phyloP scores from a whole-genome alignment of 305 asterid species.

The Fraxinus nigra region DNA sequence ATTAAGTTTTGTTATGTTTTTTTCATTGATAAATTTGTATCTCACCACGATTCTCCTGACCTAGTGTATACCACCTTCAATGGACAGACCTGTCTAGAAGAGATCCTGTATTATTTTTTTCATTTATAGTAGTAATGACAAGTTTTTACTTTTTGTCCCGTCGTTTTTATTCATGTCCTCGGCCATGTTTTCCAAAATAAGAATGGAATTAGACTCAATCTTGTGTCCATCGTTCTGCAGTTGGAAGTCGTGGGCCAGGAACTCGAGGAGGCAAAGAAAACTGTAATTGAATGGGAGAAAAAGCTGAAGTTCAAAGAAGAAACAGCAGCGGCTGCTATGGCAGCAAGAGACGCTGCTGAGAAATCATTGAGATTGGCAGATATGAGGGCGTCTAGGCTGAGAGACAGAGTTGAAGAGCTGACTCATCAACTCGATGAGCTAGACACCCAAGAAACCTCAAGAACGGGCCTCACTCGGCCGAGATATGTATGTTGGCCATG shows the following conservation, averaged over 20 bases:
- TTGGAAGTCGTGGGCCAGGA: slow-evolving; percentile 64
- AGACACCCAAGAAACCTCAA: slow-evolving; percentile 54
- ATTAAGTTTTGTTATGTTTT: background rate
- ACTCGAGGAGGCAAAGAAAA: slow-evolving; percentile 79
- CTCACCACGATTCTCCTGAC: background rate
- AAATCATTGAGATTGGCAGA: slow-evolving; percentile 87
- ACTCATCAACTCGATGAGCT: slow-evolving; percentile 82
- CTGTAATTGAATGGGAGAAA: slow-evolving; percentile 66
- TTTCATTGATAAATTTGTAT: background rate
- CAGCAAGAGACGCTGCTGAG: slow-evolving; percentile 96
- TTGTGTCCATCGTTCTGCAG: slow-evolving; percentile 40
- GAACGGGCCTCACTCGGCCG: slow-evolving; percentile 53
- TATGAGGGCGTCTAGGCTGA: slow-evolving; percentile 69
- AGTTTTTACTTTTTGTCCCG: background rate
- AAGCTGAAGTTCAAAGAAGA: slow-evolving; percentile 91
- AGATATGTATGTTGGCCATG: slow-evolving; percentile 97
- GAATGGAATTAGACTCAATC: slow-evolving; percentile 8
- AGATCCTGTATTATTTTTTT: background rate
- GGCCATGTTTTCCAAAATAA: background rate
- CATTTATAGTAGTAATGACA: background rate
- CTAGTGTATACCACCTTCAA: background rate
- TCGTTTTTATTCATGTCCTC: background rate
- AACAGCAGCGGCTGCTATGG: slow-evolving; percentile 96
- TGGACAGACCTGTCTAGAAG: background rate
- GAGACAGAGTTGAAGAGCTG: slow-evolving; percentile 91